Evolutionary conservation across 371 early-diverging fungal genomes (phyloP).

Genomic region (Syncephalastrum contaminatum): DNA sequence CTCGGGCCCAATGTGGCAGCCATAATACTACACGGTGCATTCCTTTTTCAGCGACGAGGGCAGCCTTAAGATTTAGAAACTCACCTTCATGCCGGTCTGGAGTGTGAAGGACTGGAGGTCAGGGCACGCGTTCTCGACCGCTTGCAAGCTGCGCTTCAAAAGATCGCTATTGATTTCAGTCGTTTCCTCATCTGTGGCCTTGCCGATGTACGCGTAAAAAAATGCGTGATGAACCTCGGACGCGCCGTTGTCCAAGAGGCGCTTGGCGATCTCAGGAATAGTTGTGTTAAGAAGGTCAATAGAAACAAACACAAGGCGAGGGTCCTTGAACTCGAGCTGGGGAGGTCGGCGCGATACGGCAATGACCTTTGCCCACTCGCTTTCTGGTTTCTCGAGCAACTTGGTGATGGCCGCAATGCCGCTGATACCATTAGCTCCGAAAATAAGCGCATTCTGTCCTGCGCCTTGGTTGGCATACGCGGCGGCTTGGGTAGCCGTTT

Average conservation of each 20-base stretch:
- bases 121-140: slow-evolving; percentile 1
- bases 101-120: slow-evolving; percentile 11
- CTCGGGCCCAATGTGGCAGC: slow-evolving; percentile 2
- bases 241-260: slow-evolving; percentile 5
- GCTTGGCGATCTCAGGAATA: slow-evolving; percentile 11
- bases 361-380: slow-evolving; percentile 12
- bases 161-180: slow-evolving; percentile 6
- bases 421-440: no score
- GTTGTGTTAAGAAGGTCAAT: slow-evolving; percentile 8
- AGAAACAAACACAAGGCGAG: slow-evolving; percentile 8
- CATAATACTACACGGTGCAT: slow-evolving; percentile 9
- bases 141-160: slow-evolving; percentile 7
- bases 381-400: background rate
- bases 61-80: background rate
- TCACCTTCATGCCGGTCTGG: slow-evolving; percentile 15
- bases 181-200: slow-evolving; percentile 2
- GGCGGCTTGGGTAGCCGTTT: no score
- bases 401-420: no score
- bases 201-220: slow-evolving; percentile 13
- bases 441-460: no score
- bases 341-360: slow-evolving; percentile 15
- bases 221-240: slow-evolving; percentile 8
- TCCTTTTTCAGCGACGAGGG: background rate
- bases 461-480: no score
- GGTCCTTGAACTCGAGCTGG: slow-evolving; percentile 11